Evolutionary conservation across 176 grass and related monocot species (phyloP).

Genomic region (Hsuehochloa calcarea): DNA sequence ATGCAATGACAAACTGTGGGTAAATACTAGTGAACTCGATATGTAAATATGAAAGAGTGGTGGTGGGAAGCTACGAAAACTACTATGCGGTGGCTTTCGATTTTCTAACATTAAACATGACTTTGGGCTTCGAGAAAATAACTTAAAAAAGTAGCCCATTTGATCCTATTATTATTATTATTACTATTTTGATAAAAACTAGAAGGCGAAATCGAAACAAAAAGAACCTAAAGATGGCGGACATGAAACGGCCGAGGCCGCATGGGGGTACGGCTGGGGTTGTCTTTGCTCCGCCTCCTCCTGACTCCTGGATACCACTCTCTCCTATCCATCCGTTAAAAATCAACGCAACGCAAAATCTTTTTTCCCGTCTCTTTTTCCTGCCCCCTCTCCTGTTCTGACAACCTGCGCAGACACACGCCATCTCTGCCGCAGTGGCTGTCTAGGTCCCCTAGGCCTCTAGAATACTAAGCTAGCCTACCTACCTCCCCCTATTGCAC

Average conservation of each 20-base stretch:
- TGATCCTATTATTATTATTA: too few relatives aligned
- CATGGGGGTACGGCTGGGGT: conserved; percentile 34
- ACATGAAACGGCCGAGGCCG: conserved; percentile 12
- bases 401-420: not conserved
- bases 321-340: not conserved
- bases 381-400: conserved; percentile 36
- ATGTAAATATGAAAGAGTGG: too few relatives aligned
- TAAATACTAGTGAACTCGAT: too few relatives aligned
- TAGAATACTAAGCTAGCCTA: conserved; percentile 7
- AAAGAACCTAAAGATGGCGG: too few relatives aligned
- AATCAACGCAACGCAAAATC: not conserved
- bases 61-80: too few relatives aligned
- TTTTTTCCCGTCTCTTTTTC: conserved; percentile 21
- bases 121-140: too few relatives aligned
- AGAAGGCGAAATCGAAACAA: too few relatives aligned
- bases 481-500: not conserved
- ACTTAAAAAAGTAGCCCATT: too few relatives aligned
- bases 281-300: conserved; percentile 27
- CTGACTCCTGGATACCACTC: not conserved
- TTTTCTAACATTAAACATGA: too few relatives aligned
- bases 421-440: conserved; percentile 34
- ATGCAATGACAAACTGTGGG: too few relatives aligned
- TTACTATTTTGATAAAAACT: too few relatives aligned
- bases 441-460: conserved; percentile 33
- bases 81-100: too few relatives aligned